These are phyloP conservation scores for Lactarius pseudohatsudake DNA, from an alignment of 768 basidiomycete species.

Conservation along the genomic window DNA sequence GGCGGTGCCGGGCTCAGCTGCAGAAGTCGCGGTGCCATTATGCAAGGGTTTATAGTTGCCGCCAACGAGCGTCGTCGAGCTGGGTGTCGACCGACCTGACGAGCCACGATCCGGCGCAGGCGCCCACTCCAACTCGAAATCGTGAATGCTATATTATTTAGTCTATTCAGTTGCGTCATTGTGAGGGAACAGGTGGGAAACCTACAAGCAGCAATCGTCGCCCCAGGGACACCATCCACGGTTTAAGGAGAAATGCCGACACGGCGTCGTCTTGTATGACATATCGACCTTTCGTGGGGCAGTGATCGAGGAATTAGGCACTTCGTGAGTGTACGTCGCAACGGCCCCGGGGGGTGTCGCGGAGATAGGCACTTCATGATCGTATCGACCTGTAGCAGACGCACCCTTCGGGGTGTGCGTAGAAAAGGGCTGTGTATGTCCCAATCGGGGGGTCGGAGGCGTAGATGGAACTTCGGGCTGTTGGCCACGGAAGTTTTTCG, in stretches of 20 bases:
- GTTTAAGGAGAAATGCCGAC: slow-evolving; percentile 18
- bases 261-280: slow-evolving; percentile 21
- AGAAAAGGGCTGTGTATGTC: background rate
- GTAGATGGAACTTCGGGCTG: background rate
- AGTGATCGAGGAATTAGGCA: background rate
- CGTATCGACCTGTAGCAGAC: background rate
- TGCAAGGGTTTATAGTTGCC: background rate
- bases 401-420: background rate
- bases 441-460: background rate
- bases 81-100: slow-evolving; percentile 20
- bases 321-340: background rate
- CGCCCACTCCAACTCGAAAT: slow-evolving; percentile 13
- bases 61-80: slow-evolving; percentile 2
- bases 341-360: background rate
- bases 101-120: slow-evolving; percentile 6
- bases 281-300: slow-evolving; percentile 12
- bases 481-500: background rate
- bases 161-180: background rate
- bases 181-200: no score
- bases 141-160: slow-evolving; percentile 15
- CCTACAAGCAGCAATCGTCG: slow-evolving; percentile 19
- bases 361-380: background rate
- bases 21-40: background rate
- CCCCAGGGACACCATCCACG: slow-evolving; percentile 24
- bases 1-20: background rate